A percentile compares a stretch with the other conserved stretches of the same genome.
Evolutionary conservation across 495 filamentous ascomycete genomes (phyloP).

Genomic region (Neurospora sublineolata): DNA sequence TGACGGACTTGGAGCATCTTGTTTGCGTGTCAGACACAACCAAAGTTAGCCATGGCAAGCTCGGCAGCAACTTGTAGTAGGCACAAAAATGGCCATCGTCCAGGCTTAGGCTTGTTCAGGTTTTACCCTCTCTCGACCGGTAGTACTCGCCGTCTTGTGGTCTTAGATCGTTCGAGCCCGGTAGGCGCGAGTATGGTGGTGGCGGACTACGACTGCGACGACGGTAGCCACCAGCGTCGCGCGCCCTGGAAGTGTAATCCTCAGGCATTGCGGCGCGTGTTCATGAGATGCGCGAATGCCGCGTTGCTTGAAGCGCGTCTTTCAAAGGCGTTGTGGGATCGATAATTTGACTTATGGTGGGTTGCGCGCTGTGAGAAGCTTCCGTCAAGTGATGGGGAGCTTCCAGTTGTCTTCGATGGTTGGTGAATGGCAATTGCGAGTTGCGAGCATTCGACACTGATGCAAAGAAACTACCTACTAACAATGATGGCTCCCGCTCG

Average conservation of each 20-base stretch:
- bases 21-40: conserved; percentile 3
- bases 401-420: background rate
- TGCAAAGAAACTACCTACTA: background rate
- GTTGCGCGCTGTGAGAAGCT: background rate
- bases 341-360: background rate
- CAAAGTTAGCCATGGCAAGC: conserved; percentile 21
- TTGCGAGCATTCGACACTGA: background rate
- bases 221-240: conserved; percentile 12
- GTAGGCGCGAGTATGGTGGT: conserved; percentile 4
- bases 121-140: conserved; percentile 39
- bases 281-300: background rate
- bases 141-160: conserved; percentile 20
- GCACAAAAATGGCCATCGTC: conserved; percentile 5
- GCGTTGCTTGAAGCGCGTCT: background rate
- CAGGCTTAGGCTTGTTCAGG: conserved; percentile 11
- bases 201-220: conserved; percentile 9
- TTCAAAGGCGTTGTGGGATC: background rate
- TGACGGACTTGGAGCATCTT: conserved; percentile 13
- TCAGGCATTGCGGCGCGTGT: conserved; percentile 13
- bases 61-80: conserved; percentile 4
- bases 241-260: conserved; percentile 8
- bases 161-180: conserved; percentile 9
- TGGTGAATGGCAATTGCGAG: background rate
- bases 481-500: background rate
- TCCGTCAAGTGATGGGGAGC: background rate